Evolutionary conservation across 2,329 filamentous ascomycete genomes (phyloP).

Genomic region (Aspergillus bombycis): DNA sequence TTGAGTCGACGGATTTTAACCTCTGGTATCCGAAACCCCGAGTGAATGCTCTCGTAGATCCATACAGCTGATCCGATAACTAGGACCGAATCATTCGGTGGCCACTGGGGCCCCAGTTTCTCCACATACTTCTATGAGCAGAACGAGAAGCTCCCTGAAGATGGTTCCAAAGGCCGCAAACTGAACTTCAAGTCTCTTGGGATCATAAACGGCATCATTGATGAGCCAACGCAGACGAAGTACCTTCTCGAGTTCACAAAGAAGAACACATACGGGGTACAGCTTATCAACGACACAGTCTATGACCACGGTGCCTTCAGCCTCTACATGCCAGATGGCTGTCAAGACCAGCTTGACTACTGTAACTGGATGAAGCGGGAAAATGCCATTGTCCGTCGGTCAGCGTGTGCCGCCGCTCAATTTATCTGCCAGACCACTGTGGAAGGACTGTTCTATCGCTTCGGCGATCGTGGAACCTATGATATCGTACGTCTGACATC

Average conservation of each 20-base stretch:
- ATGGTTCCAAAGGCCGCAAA: constrained; percentile 50
- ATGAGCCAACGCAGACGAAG: constrained; percentile 48
- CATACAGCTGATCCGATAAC: constrained; percentile 16
- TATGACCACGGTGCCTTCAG: constrained; percentile 63
- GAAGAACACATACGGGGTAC: constrained; percentile 60
- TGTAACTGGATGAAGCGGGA: constrained; percentile 61
- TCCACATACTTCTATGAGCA: constrained; percentile 62
- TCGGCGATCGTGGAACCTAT: constrained; percentile 59
- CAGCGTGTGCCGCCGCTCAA: not conserved
- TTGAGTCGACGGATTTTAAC: constrained; percentile 59
- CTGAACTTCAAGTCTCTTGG: constrained; percentile 59
- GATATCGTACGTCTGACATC: constrained; percentile 50
- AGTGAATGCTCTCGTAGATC: constrained; percentile 32
- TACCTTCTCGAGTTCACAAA: constrained; percentile 57
- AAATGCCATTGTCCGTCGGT: constrained; percentile 23
- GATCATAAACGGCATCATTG: constrained; percentile 61
- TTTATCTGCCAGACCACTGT: constrained; percentile 61
- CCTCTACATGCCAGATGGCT: constrained; percentile 62
- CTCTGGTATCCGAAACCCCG: constrained; percentile 61
- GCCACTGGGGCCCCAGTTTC: constrained; percentile 39
- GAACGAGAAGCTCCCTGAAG: constrained; percentile 58
- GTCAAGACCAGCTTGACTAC: constrained; percentile 66
- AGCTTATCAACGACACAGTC: constrained; percentile 58
- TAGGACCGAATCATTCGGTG: constrained; percentile 14
- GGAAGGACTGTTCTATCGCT: constrained; percentile 60